Conservation (phyloP, 148 eudicot species). For the Amaranthus cruentus region DNA sequence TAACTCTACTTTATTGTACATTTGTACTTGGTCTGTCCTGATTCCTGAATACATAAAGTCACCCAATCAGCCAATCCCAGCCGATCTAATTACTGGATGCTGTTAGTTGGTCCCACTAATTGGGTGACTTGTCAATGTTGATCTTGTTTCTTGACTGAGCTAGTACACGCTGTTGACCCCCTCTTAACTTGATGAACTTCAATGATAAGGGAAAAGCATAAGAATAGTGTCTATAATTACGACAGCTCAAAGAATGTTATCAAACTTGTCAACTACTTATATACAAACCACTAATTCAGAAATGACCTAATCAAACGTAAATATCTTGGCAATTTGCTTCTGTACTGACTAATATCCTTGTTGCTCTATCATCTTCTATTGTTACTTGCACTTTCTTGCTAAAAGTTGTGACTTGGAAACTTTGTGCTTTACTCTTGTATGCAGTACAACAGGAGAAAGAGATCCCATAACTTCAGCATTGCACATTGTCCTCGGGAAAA, state of each 20-base stretch:
- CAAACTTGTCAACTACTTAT: no score
- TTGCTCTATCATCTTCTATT: not conserved
- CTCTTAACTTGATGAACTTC: no score
- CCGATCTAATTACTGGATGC: not conserved
- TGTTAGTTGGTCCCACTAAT: not conserved
- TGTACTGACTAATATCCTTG: not conserved
- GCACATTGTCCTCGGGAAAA: conserved; percentile 90
- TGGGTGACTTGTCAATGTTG: not conserved
- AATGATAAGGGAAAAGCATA: no score
- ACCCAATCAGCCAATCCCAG: not conserved
- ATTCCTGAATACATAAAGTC: not conserved
- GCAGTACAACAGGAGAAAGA: conserved; percentile 90
- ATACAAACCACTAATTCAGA: no score
- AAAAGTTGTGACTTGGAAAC: conserved; percentile 2
- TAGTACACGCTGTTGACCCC: not conserved
- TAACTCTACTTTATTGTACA: no score
- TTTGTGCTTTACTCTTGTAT: conserved; percentile 14
- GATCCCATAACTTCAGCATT: conserved; percentile 93
- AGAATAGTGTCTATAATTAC: no score
- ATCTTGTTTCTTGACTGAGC: not conserved
- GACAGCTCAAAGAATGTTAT: no score
- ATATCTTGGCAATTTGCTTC: no score
- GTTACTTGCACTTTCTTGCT: not conserved
- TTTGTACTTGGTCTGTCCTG: not conserved
- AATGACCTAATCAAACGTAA: no score